Conservation (phyloP, 176 grass and related monocot species). For the Raddia distichophylla region DNA sequence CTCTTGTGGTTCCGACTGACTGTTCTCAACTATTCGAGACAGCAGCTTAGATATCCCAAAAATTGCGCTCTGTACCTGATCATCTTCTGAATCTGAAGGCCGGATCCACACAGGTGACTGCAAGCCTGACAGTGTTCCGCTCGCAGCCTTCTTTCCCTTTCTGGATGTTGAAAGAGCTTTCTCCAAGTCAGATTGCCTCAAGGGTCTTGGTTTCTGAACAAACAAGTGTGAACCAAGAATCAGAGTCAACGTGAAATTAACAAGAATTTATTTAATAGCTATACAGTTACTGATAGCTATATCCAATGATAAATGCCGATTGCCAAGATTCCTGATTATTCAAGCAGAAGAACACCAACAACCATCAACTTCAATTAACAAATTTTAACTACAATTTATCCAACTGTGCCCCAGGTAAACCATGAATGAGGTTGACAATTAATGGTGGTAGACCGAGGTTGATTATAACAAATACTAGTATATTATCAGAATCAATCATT, state of each 20-base stretch:
- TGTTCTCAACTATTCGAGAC: conserved; percentile 82
- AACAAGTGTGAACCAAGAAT: conserved; percentile 19
- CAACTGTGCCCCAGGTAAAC: background rate
- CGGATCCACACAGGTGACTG: conserved; percentile 64
- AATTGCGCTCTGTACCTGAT: conserved; percentile 85
- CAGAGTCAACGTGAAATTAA: conserved; percentile 3
- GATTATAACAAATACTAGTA: conserved; percentile 4
- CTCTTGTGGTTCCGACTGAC: conserved; percentile 75
- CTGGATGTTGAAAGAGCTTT: conserved; percentile 70
- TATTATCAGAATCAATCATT: background rate
- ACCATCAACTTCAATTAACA: background rate
- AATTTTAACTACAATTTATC: conserved; percentile 8
- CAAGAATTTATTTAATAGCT: background rate
- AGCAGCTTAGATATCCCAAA: conserved; percentile 97
- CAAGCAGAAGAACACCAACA: background rate
- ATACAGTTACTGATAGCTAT: background rate
- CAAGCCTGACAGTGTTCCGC: conserved; percentile 20
- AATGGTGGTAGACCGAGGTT: background rate
- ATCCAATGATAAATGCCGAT: background rate
- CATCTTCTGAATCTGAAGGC: conserved; percentile 69
- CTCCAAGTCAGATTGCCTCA: conserved; percentile 78
- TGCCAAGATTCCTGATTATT: background rate
- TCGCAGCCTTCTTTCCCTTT: conserved; percentile 63
- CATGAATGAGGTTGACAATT: background rate
- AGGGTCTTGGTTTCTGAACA: conserved; percentile 70